These are phyloP conservation scores for Penicillium diatomitis DNA, from an alignment of 495 filamentous ascomycete genomes.

Conservation along the genomic window DNA sequence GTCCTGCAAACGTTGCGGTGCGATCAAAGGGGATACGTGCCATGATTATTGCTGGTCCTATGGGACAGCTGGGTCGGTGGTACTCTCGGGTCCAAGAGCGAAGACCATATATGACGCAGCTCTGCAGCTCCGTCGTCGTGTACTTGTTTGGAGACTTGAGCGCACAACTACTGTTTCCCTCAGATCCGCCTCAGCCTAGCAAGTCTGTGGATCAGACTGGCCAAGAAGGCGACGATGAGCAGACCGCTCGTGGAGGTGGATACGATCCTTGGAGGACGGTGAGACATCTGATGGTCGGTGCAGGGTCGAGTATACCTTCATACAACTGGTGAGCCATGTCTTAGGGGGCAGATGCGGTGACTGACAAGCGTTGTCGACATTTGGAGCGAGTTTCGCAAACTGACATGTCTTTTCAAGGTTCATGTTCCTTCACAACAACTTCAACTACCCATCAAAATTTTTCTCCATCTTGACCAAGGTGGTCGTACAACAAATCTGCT, in stretches of 20 bases:
- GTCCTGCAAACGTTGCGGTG: constrained; percentile 33
- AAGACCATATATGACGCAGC: constrained; percentile 68
- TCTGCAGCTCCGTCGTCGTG: constrained; percentile 64
- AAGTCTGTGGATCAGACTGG: neutral
- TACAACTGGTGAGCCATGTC: constrained; percentile 58
- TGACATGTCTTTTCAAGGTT: constrained; percentile 46
- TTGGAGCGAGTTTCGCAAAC: neutral
- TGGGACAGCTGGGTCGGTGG: constrained; percentile 29
- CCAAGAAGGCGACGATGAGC: neutral
- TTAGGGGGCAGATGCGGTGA: neutral
- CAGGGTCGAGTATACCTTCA: constrained; percentile 59
- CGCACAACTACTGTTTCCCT: constrained; percentile 54
- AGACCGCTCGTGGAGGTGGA: constrained; percentile 31
- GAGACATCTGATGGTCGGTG: constrained; percentile 65
- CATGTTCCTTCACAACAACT: constrained; percentile 65
- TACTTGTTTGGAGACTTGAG: constrained; percentile 74
- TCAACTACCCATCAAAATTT: constrained; percentile 68
- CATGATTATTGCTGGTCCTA: constrained; percentile 46
- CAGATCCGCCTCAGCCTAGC: constrained; percentile 13
- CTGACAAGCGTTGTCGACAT: neutral
- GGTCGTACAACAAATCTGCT: constrained; percentile 67
- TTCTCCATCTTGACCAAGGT: constrained; percentile 69
- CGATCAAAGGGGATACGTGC: constrained; percentile 49
- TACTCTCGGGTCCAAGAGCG: constrained; percentile 63
- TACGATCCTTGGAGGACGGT: constrained; percentile 65